Base-by-base conservation (phyloP, 208 protist species). In the Balamuthia mandrillaris region DNA sequence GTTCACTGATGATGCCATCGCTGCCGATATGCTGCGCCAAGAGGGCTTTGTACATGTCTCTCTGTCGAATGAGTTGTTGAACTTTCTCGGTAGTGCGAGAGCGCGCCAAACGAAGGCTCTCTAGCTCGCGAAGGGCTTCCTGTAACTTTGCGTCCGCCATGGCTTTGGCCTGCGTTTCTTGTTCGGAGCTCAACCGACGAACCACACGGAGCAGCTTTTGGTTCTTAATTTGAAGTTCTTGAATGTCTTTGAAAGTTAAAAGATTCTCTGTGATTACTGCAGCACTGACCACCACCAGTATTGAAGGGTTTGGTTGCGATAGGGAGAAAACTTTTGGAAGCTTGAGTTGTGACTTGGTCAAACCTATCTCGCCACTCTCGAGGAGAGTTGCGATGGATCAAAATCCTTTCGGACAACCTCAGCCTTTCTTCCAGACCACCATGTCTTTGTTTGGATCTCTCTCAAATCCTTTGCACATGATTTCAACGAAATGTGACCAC, bases 11-110 rank as follows among this genome's bases (percentile, higher is more conserved):
- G 49, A 41, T 6, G 39, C 18, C 3, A 41, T 16, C 2, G 63
- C 39, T 21, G 12, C 63, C 33, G 60, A 12, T 29, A 18, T n/a
- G 33, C 10, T 29, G 24, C 24, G 24, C 52, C 58, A n/a, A n/a
- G n/a, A 74, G 42, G 37, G 63, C 63, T 41, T 74, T 74, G 63
- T 33, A 74, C 63, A 74, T 74, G 1, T 74, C 63, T 35, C 63
- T 35, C 63, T 74, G 63, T 5, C 63, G 63, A 35, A 74, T 74
- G 21, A 74, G 39, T 18, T 51, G 39, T 29, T 74, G 63, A 2
- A 74, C 39, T 41, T 74, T 74, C 35, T 74, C 63, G 9, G 63
- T 74, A 41, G 49, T 74, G 39, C 49, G 63, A 16, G 35, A n/a
- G 6, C 63, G 31, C 21, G 42, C 63, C 39, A 6, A 9, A 35